These are phyloP conservation scores for Eucalyptus victrix DNA, from an alignment of 345 rosid species.

Conservation along the genomic window DNA sequence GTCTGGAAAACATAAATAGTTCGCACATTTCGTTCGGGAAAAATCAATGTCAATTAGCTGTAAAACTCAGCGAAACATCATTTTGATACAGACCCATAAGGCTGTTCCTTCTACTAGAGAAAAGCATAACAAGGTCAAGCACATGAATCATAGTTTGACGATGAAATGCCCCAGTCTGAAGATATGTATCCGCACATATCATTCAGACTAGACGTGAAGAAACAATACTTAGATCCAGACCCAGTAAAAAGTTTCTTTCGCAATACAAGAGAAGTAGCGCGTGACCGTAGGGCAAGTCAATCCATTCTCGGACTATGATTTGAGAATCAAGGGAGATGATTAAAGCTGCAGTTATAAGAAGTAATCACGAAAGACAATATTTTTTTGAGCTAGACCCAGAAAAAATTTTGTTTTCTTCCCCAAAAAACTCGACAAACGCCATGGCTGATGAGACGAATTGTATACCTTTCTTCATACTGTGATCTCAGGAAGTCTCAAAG, in stretches of 20 bases:
- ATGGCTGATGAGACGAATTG: neutral
- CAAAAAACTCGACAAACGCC: neutral
- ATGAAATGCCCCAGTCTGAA: neutral
- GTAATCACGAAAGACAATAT: neutral
- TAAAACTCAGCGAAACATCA: neutral
- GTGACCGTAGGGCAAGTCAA: neutral
- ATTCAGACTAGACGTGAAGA: neutral
- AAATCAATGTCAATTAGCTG: neutral
- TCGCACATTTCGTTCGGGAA: neutral
- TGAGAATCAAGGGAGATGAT: neutral
- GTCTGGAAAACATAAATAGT: conserved; percentile 25
- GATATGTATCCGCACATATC: neutral
- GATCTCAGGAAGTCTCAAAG: neutral
- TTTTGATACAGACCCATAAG: neutral
- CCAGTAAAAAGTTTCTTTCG: neutral
- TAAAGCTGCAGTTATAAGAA: neutral
- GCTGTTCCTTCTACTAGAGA: neutral
- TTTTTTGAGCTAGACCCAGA: neutral
- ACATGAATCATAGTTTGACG: neutral
- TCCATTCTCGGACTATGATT: neutral
- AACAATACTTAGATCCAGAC: neutral
- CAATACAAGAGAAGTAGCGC: neutral
- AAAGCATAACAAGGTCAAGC: neutral
- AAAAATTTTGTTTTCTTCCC: neutral
- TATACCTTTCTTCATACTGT: neutral